A percentile compares a stretch with the other conserved stretches of the same genome.
Evolutionary conservation across 169 alveolate species (phyloP).

Genomic region (Babesia gibsoni): DNA sequence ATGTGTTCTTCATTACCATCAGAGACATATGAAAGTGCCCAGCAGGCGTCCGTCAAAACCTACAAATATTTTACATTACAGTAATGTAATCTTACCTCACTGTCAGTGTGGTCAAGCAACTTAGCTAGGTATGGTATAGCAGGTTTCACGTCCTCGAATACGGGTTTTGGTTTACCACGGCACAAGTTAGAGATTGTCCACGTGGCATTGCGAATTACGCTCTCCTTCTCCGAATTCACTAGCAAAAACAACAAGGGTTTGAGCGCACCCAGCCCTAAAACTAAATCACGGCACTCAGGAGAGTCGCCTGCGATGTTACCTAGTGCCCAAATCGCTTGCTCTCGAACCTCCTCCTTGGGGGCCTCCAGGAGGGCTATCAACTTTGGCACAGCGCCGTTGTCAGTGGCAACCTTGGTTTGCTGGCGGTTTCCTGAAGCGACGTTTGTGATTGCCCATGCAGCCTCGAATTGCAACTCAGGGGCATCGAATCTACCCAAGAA

Average conservation of each 20-base stretch:
- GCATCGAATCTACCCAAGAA: constrained; percentile 81
- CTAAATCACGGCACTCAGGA: constrained; percentile 90
- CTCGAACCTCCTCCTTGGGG: constrained; percentile 91
- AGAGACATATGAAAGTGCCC: constrained; percentile 92
- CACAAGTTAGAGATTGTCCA: constrained; percentile 95
- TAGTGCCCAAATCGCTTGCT: constrained; percentile 97
- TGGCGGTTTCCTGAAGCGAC: constrained; percentile 95
- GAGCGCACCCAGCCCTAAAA: constrained; percentile 85
- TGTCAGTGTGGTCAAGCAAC: constrained; percentile 81
- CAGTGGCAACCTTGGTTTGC: constrained; percentile 88
- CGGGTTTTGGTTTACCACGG: constrained; percentile 93
- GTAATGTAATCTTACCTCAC: constrained; percentile 64
- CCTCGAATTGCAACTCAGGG: constrained; percentile 95
- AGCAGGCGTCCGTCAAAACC: constrained; percentile 89
- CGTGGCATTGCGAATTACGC: constrained; percentile 91
- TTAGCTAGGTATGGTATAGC: constrained; percentile 87
- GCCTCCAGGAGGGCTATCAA: constrained; percentile 82
- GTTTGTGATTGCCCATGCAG: constrained; percentile 95
- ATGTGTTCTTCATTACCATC: constrained; percentile 91
- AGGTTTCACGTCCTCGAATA: constrained; percentile 76
- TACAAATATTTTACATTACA: not conserved
- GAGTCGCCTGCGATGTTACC: constrained; percentile 98
- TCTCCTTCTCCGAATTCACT: constrained; percentile 80
- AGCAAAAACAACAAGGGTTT: constrained; percentile 78
- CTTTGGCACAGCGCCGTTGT: constrained; percentile 81